phyloP scores from a whole-genome alignment of 257 asterid species.

The Forsythia viridissima region DNA sequence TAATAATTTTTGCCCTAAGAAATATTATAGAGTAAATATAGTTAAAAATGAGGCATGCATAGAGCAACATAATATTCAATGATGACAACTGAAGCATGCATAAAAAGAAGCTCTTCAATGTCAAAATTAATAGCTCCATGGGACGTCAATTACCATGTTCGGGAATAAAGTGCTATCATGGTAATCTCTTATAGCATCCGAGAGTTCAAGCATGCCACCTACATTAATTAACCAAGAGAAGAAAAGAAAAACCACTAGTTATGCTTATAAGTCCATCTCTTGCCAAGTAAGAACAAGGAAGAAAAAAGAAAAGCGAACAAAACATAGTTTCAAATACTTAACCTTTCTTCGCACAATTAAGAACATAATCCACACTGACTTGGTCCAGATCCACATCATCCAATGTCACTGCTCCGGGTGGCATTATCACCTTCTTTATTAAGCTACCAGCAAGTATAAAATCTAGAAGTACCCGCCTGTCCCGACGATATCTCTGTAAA shows the following conservation, averaged over 20 bases:
- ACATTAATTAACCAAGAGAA: conserved; percentile 23
- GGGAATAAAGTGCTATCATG: conserved; percentile 85
- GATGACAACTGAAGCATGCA: not conserved
- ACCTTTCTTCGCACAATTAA: conserved; percentile 93
- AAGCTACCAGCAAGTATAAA: conserved; percentile 85
- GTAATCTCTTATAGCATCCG: conserved; percentile 93
- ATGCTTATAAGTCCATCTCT: conserved; percentile 10
- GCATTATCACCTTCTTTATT: conserved; percentile 92
- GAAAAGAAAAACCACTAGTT: conserved; percentile 18
- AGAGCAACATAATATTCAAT: not conserved
- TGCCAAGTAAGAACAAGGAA: not conserved
- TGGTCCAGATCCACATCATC: conserved; percentile 99
- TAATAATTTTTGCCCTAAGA: conserved; percentile 3
- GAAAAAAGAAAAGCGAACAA: conserved; percentile 3
- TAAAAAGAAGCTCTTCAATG: conserved; percentile 7
- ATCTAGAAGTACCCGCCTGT: conserved; percentile 75
- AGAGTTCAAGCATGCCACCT: conserved; percentile 91
- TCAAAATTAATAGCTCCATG: conserved; percentile 17
- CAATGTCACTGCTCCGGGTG: conserved; percentile 95
- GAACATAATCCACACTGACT: conserved; percentile 89
- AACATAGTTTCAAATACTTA: conserved; percentile 19
- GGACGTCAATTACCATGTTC: conserved; percentile 61
- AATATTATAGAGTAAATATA: not conserved
- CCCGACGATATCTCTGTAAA: conserved; percentile 87
- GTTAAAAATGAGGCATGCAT: not conserved